Conservation (phyloP, 2,329 filamentous ascomycete genomes). For the Calonectria hongkongensis region DNA sequence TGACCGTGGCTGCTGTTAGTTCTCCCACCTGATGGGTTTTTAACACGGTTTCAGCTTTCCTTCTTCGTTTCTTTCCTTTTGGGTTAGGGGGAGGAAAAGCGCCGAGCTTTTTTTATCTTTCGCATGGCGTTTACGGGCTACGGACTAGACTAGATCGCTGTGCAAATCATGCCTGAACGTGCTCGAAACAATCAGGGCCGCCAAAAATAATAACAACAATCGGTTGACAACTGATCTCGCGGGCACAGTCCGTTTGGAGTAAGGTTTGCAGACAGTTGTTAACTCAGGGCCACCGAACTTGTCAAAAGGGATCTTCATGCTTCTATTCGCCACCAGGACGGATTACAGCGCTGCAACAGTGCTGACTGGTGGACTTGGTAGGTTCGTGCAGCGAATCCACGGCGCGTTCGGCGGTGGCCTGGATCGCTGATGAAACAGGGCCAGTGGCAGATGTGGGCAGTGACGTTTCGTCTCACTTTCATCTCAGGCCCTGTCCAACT, state of each 20-base stretch:
- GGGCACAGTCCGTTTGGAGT: background rate
- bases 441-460: constrained; percentile 33
- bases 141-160: too few relatives aligned
- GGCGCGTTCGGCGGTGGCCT: constrained; percentile 23
- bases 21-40: constrained; percentile 33
- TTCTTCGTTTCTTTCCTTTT: background rate
- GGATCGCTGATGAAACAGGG: constrained; percentile 49
- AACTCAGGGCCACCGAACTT: background rate
- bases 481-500: constrained; percentile 28
- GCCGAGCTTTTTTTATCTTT: constrained; percentile 2
- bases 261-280: background rate
- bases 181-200: background rate
- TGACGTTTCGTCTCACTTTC: constrained; percentile 54
- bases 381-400: constrained; percentile 33
- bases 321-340: constrained; percentile 19
- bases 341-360: constrained; percentile 10
- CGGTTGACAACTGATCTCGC: background rate
- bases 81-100: background rate
- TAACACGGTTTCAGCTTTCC: constrained; percentile 24
- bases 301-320: constrained; percentile 20
- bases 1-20: constrained; percentile 47
- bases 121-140: background rate
- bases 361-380: constrained; percentile 24
- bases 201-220: background rate
- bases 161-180: background rate